Evolutionary conservation across 2,329 filamentous ascomycete genomes (phyloP), one percentile per base, ranked within the genome.

Genomic region (Pyrenophora graminea): DNA sequence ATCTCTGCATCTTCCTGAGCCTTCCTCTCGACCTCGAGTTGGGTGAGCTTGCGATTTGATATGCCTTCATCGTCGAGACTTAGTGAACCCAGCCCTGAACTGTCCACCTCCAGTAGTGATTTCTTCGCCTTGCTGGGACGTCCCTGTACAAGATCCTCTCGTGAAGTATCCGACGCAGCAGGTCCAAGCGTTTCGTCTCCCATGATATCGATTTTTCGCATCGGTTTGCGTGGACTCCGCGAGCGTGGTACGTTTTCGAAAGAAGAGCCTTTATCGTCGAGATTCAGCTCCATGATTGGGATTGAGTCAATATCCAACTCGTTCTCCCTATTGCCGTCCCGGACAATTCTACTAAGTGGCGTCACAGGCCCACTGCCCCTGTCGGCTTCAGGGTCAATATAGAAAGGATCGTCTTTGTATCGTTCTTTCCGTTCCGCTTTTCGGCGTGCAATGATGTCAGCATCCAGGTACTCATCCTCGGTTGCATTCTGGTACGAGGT

Each of bases 341-440:
- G 71, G 8, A 81, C 85, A 51, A 94, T 90, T 58, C 85, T 89
- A 66, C 93, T 89, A 42, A 94, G 86, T 0, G 90, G 90, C 1
- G 89, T 93, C 0, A 88, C 87, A 5, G 82, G 82, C 30, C 85
- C 84, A 3, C 84, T 85, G 25, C 78, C 79, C 31, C 56, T 48
- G 21, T 79, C 79, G 8, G 56, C 64, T 32, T 76, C 76, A 6
- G 76, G 74, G 19, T 79, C 80, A 66, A 99, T 97, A 68, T 99
- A 99, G 72, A 96, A 99, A 0, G 94, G 94, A 65, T 99, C 94
- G 67, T 97, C 93, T 61, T 84, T 89, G 71, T 96, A 90, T 49
- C 91, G 84, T 68, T 96, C 91, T 49, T 82, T 77, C 9, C 92
- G 83, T 67, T 96, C 90, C 3, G 87, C 85, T 62, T 87, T 89